phyloP scores from a whole-genome alignment of 73 alveolate genomes.

The Durusdinium trenchii region DNA sequence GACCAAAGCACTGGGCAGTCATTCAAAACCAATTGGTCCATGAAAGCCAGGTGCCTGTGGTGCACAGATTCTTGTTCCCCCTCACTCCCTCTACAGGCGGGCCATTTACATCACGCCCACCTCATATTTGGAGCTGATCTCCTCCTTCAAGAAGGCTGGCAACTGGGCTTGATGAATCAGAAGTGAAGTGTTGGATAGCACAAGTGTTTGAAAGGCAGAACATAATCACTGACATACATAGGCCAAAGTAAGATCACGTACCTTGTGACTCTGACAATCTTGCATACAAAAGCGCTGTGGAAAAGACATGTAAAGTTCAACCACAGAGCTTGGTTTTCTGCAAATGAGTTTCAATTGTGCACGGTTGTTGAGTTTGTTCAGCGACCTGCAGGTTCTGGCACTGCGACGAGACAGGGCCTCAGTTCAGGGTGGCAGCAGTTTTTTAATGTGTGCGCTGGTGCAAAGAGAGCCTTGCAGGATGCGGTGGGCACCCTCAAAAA shows the following conservation, averaged over 20 bases:
- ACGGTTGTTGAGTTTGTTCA: neutral
- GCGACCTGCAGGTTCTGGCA: conserved; percentile 36
- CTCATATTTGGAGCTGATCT: conserved; percentile 98
- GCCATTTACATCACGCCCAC: conserved; percentile 98
- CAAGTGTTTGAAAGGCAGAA: no score
- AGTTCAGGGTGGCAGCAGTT: neutral
- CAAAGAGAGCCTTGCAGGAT: no score
- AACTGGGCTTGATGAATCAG: neutral
- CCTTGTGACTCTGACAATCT: no score
- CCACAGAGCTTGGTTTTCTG: no score
- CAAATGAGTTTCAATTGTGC: no score
- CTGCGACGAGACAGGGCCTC: conserved; percentile 38
- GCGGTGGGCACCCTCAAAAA: conserved; percentile 97
- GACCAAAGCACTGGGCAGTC: neutral
- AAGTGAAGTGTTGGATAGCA: no score
- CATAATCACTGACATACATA: no score
- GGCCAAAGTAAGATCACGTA: no score
- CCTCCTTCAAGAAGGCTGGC: conserved; percentile 98
- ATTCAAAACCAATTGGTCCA: neutral
- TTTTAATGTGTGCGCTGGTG: no score
- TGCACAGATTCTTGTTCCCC: no score
- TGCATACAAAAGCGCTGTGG: no score
- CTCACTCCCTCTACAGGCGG: conserved; percentile 95
- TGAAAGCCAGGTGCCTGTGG: neutral
- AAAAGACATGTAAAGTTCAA: no score